A percentile compares a stretch with the other conserved stretches of the same genome.
These are phyloP conservation scores for Aureobasidium sp. DNA, from an alignment of 2,329 filamentous ascomycete genomes.

Conservation along the genomic window DNA sequence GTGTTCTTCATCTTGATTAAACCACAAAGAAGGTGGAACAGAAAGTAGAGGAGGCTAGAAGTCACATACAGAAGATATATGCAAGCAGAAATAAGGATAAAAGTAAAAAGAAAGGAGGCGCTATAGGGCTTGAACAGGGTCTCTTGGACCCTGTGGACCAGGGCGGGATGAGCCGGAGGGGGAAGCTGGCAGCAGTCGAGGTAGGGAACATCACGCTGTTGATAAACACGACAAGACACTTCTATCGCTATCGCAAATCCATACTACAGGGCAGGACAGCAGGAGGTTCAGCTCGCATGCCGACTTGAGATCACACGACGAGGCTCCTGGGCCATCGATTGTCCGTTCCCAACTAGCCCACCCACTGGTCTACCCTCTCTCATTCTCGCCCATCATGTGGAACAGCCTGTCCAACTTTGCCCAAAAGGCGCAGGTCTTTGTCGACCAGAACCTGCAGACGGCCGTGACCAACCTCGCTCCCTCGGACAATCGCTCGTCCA, in stretches of 20 bases:
- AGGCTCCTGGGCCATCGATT: background rate
- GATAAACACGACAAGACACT: background rate
- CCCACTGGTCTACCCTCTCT: background rate
- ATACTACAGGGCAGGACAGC: background rate
- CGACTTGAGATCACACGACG: background rate
- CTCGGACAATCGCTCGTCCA: conserved; percentile 76
- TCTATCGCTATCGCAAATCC: background rate
- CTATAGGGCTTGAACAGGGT: background rate
- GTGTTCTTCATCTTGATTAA: background rate
- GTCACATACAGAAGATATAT: no score
- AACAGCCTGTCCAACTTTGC: conserved; percentile 71
- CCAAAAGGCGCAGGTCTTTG: conserved; percentile 90
- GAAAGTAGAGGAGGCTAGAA: background rate
- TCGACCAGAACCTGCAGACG: conserved; percentile 71
- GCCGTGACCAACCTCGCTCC: conserved; percentile 52
- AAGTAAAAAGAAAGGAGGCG: background rate
- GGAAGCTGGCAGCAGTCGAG: background rate
- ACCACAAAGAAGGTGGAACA: background rate
- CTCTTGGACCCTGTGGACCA: background rate
- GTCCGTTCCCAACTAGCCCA: background rate
- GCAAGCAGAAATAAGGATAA: background rate
- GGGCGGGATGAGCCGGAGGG: conserved; percentile 1
- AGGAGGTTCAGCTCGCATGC: background rate
- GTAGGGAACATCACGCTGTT: background rate
- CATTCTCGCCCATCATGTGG: conserved; percentile 42